Evolutionary conservation across 1,139 yeast species (phyloP).

Genomic region (Magnusiomyces paraingens): DNA sequence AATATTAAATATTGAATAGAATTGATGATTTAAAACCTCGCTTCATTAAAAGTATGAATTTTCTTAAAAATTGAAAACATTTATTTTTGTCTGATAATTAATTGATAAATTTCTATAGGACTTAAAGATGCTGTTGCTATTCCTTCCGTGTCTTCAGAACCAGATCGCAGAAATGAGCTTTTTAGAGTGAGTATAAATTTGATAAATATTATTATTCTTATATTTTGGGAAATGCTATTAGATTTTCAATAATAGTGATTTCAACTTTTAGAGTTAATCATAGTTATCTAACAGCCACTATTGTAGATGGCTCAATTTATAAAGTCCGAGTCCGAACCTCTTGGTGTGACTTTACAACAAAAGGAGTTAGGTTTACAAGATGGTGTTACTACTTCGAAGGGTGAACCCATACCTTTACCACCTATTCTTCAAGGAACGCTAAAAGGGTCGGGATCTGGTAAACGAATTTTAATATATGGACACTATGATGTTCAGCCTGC

Average conservation of each 20-base stretch:
- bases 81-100: not conserved
- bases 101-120: conserved; percentile 5
- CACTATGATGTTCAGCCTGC: conserved; percentile 99
- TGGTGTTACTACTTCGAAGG: conserved; percentile 35
- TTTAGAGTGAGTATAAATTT: conserved; percentile 8
- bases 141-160: conserved; percentile 93
- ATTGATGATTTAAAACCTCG: conserved; percentile 13
- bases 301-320: conserved; percentile 75
- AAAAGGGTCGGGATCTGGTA: conserved; percentile 63
- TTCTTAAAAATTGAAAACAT: not conserved
- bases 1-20: not conserved
- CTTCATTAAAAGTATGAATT: conserved; percentile 12
- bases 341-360: conserved; percentile 72
- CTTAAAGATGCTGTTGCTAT: conserved; percentile 79
- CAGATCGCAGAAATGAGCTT: conserved; percentile 60
- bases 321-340: conserved; percentile 53
- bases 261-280: not conserved
- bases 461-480: conserved; percentile 87
- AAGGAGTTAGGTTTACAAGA: conserved; percentile 84
- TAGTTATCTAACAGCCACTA: too few relatives aligned
- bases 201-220: not conserved
- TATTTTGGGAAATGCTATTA: not conserved
- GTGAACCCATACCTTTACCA: conserved; percentile 66
- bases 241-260: not conserved
- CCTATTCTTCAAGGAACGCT: conserved; percentile 86